Percentiles rank a stretch among this genome's conserved stretches.
Evolutionary conservation across 176 grass and related monocot species (phyloP).

Genomic region (Eleusine coracana): DNA sequence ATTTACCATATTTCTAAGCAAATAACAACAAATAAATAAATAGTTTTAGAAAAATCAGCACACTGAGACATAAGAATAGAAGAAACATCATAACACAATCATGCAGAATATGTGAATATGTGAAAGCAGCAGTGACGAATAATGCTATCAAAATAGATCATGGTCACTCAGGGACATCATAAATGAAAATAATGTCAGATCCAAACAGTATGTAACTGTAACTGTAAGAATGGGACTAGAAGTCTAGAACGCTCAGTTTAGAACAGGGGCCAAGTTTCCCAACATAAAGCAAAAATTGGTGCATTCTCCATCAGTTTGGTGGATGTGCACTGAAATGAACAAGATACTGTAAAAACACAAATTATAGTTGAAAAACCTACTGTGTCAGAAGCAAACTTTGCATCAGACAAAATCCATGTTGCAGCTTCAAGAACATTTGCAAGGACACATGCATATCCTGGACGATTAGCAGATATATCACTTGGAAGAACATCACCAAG

Average conservation of each 20-base stretch:
- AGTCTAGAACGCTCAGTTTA: slow-evolving; percentile 14
- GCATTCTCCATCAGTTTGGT: background rate
- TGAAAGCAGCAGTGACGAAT: slow-evolving; percentile 12
- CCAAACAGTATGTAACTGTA: background rate
- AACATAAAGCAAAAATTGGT: background rate
- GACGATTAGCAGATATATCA: slow-evolving; percentile 64
- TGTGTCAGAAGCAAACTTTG: slow-evolving; percentile 66
- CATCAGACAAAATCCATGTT: slow-evolving; percentile 75
- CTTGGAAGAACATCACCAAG: slow-evolving; percentile 55
- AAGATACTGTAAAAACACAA: slow-evolving; percentile 21
- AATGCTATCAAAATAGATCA: background rate
- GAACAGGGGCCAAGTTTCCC: background rate
- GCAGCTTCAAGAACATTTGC: slow-evolving; percentile 96
- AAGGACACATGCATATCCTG: slow-evolving; percentile 96
- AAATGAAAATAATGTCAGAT: slow-evolving; percentile 11
- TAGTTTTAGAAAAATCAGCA: background rate
- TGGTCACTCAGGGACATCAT: background rate
- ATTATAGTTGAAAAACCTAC: slow-evolving; percentile 48
- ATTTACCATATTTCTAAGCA: slow-evolving; percentile 2
- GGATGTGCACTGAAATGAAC: background rate
- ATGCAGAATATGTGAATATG: background rate
- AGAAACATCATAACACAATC: slow-evolving; percentile 17
- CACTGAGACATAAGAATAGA: background rate
- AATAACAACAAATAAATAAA: background rate
- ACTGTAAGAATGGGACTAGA: background rate